Base-by-base conservation (phyloP, 768 basidiomycete genomes). In the Plicaturopsis crispa region DNA sequence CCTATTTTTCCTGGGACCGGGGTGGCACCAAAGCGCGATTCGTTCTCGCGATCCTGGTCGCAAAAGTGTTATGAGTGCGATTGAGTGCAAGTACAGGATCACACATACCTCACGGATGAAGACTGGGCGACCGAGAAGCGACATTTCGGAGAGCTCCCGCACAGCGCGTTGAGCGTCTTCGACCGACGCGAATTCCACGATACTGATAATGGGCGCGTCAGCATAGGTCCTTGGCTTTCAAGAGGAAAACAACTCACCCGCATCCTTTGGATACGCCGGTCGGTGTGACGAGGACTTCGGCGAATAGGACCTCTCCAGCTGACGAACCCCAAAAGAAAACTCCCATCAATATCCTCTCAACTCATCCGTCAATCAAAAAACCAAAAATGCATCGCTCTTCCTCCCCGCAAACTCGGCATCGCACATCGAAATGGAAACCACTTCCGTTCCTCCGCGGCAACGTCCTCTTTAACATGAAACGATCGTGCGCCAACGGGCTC, bases 261-360 rank as follows among this genome's bases (percentile, higher is more conserved):
- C 94, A 99, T 59, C 94, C 94, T 62, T 99, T 99, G 18, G 93
- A 97, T 39, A 94, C 78, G 21, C 94, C 94, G 16, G 87, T 93
- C 12, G 94, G 94, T 5, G 96, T 96, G 51, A 92, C 72, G 55
- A 99, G 80, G 52, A 99, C 91, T 81, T 99, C 94, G 77, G 94
- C 88, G 80, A 99, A 99, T 64, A 94, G 83, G 59, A 97, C 93
- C 74, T 93, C 92, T 75, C 94, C 94, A 80, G 90, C 94, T 94
- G 82, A 78, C 75, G 73, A 80, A 69, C 80, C 80, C 78, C 72
- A 80, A 75, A 79, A 72, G 76, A 85, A 83, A 87, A 75, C 80
- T 81, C 82, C 84, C 81, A 85, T 87, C 81, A 88, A 88, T 85
- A 82, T 84, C 83, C 82, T 83, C 80, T 75, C 77, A 69, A 72